Evolutionary conservation across 371 early-diverging fungal species (phyloP).

Genomic region (Nematocida minor): DNA sequence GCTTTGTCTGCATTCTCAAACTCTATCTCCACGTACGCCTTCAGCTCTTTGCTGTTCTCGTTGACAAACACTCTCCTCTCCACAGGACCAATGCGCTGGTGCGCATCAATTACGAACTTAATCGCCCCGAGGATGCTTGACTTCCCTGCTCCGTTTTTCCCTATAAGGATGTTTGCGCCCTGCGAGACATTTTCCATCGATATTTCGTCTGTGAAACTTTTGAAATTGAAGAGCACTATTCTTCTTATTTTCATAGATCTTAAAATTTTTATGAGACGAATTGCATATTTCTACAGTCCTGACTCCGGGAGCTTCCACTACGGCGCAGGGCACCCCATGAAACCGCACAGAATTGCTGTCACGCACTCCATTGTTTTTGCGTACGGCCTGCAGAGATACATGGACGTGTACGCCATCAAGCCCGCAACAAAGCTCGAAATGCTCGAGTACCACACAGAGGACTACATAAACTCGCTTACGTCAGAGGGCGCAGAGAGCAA

Average conservation of each 20-base stretch:
- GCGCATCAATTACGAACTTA: constrained; percentile 79
- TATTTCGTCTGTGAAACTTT: constrained; percentile 53
- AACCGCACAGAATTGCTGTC: constrained; percentile 64
- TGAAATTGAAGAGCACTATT: constrained; percentile 60
- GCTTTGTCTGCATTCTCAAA: constrained; percentile 88
- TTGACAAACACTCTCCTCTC: constrained; percentile 84
- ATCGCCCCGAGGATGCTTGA: constrained; percentile 95
- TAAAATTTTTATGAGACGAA: constrained; percentile 37
- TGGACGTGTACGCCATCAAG: constrained; percentile 67
- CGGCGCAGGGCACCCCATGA: constrained; percentile 66
- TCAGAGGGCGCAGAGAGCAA: neutral
- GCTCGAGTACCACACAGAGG: constrained; percentile 47
- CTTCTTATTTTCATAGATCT: constrained; percentile 55
- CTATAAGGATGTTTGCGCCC: constrained; percentile 65
- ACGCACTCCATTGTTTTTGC: constrained; percentile 64
- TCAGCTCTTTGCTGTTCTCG: constrained; percentile 66
- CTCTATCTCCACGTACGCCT: constrained; percentile 84
- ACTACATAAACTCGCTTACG: constrained; percentile 35
- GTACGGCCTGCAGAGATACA: constrained; percentile 62
- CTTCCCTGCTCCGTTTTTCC: constrained; percentile 96
- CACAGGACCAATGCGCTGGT: constrained; percentile 77
- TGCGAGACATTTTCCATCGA: constrained; percentile 31
- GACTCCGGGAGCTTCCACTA: constrained; percentile 63
- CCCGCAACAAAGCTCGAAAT: constrained; percentile 44
- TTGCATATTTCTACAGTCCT: constrained; percentile 64